These are phyloP conservation scores for Crotalaria pallida DNA, from an alignment of 306 rosid species.

Conservation along the genomic window DNA sequence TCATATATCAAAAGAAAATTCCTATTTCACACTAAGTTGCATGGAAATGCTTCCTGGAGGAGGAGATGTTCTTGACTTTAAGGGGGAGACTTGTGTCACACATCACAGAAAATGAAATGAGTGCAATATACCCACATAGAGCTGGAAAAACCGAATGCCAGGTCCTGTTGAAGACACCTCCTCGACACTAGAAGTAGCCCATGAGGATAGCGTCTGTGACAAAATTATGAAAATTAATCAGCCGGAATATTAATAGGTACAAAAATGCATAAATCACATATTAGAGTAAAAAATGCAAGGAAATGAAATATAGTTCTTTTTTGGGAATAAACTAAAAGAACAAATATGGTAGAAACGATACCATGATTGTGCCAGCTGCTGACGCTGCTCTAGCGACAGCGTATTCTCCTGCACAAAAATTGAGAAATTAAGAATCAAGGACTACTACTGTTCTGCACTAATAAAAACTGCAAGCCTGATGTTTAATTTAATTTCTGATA, in stretches of 20 bases:
- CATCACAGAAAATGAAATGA: not conserved
- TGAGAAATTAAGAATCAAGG: not conserved
- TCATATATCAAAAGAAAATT: not conserved
- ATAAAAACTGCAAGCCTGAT: not conserved
- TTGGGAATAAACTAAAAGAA: not conserved
- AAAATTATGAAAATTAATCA: conserved; percentile 5
- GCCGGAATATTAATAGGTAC: not conserved
- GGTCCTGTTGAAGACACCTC: conserved; percentile 99
- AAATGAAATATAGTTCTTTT: not conserved
- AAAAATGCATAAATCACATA: conserved; percentile 17
- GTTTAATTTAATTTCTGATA: not conserved
- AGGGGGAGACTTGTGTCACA: not conserved
- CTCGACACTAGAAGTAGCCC: conserved; percentile 91
- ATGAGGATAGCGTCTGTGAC: conserved; percentile 81
- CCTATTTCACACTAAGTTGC: not conserved
- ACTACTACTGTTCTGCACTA: not conserved
- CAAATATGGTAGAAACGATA: conserved; percentile 23
- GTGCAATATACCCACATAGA: conserved; percentile 45
- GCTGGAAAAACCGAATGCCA: conserved; percentile 90
- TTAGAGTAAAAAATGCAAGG: not conserved
- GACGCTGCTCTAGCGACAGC: conserved; percentile 95
- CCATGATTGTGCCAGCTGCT: conserved; percentile 92
- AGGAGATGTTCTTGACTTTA: not conserved
- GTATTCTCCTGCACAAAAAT: conserved; percentile 62
- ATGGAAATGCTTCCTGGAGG: not conserved